Percentiles rank a stretch among this genome's conserved stretches.
Evolutionary conservation across 768 basidiomycete genomes (phyloP).

Genomic region (Terana coerulea): DNA sequence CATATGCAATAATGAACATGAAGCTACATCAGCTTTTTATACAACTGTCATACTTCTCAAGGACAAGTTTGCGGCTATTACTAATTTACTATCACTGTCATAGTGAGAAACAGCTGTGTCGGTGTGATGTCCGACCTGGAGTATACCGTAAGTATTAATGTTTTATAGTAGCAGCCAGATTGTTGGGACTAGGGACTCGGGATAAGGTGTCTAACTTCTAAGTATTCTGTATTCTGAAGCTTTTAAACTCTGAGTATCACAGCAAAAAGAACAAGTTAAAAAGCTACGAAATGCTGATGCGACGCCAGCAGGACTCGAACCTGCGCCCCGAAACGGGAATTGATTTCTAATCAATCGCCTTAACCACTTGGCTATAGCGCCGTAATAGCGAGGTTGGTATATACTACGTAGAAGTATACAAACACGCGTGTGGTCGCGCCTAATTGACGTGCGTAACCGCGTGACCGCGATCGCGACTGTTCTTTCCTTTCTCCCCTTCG

Average conservation of each 20-base stretch:
- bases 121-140: too few species aligned
- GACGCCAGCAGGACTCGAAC: constrained; percentile 16
- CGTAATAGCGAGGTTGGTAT: constrained; percentile 22
- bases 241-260: not conserved
- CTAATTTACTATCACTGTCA: too few species aligned
- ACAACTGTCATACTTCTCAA: too few species aligned
- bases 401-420: not conserved
- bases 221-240: not conserved
- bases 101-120: too few species aligned
- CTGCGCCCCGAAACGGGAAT: constrained; percentile 14
- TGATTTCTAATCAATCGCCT: constrained; percentile 67
- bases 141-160: too few species aligned
- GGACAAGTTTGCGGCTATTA: too few species aligned
- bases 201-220: too few species aligned
- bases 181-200: too few species aligned
- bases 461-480: constrained; percentile 3
- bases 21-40: too few species aligned
- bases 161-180: too few species aligned
- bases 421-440: not conserved
- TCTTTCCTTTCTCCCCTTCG: not conserved
- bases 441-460: not conserved
- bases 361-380: constrained; percentile 81
- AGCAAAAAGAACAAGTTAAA: not conserved
- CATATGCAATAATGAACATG: too few species aligned
- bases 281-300: not conserved